Evolutionary conservation across 2,329 filamentous ascomycete genomes (phyloP), one percentile per base, ranked within the genome.

Genomic region (Hypomyces rosellus): DNA sequence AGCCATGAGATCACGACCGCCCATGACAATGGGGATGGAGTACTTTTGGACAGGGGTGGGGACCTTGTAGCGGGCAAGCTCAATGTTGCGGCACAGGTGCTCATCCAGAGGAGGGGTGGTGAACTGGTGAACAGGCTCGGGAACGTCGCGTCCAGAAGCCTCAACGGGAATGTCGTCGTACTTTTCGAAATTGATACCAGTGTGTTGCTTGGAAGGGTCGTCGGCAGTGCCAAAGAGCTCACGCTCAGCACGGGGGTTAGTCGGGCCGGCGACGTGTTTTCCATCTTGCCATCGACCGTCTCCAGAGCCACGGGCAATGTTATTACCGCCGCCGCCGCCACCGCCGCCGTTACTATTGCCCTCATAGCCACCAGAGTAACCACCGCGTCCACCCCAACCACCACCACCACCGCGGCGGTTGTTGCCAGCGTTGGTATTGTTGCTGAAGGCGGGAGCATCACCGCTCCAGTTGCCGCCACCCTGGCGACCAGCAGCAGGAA

Each of bases 121-220:
- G 81, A 99, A 99, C 55, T 84, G 80, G 59, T 85, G 85, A 59
- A 96, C 89, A 38, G 92, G 87, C 66, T 97, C 93, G 42, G 93
- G 93, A 48, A 97, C 90, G 65, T 95, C 84, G 48, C 89, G 85
- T 54, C 93, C 93, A 54, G 92, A 96, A 57, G 93, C 93, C 74
- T 97, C 93, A 58, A 99, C 93, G 49, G 93, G 93, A 59, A 99
- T 99, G 71, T 99, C 93, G 67, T 99, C 93, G 74, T 99, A 99
- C 80, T 99, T 99, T 77, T 96, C 86, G 69, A 99, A 99, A 82
- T 99, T 99, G 86, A 99, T 97, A 73, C 93, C 93, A 34, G 90
- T 96, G 65, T 95, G 88, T 71, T 96, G 88, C 80, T 96, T 97
- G 59, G 86, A 84, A 56, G 92, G 89, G 66, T 97, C 93, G 70